A percentile compares a stretch with the other conserved stretches of the same genome.
These are phyloP conservation scores for Medicago arabica DNA, from an alignment of 306 rosid genomes.

Conservation along the genomic window DNA sequence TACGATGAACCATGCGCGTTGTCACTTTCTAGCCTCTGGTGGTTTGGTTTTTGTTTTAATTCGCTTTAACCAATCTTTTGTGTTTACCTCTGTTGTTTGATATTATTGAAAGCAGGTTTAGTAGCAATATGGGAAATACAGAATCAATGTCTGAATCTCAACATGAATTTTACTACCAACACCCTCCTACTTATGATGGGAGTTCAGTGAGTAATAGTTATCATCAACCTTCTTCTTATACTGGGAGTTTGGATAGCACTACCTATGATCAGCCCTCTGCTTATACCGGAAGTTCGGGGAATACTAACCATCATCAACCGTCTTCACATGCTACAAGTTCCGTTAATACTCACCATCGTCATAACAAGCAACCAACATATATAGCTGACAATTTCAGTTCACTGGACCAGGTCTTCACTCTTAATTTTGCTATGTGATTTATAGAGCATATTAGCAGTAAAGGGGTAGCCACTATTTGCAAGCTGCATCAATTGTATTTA, in stretches of 20 bases:
- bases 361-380: conserved; percentile 39
- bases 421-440: conserved; percentile 8
- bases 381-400: conserved; percentile 84
- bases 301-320: conserved; percentile 31
- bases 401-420: conserved; percentile 74
- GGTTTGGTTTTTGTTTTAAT: neutral
- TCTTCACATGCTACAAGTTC: conserved; percentile 36
- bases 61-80: neutral
- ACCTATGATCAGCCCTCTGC: conserved; percentile 35
- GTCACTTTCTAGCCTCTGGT: neutral
- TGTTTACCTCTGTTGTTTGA: neutral
- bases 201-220: conserved; percentile 32
- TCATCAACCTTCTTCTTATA: conserved; percentile 41
- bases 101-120: conserved; percentile 41
- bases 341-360: conserved; percentile 19
- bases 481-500: neutral
- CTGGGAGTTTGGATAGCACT: conserved; percentile 50
- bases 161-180: conserved; percentile 40
- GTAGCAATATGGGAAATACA: conserved; percentile 64
- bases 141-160: conserved; percentile 58
- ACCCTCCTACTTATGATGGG: conserved; percentile 38
- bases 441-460: conserved; percentile 12
- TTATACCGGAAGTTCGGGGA: conserved; percentile 37
- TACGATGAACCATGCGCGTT: neutral
- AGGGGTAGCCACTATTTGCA: neutral